Conservation (phyloP, 75 land plant species). For the Selaginella tamariscina region DNA sequence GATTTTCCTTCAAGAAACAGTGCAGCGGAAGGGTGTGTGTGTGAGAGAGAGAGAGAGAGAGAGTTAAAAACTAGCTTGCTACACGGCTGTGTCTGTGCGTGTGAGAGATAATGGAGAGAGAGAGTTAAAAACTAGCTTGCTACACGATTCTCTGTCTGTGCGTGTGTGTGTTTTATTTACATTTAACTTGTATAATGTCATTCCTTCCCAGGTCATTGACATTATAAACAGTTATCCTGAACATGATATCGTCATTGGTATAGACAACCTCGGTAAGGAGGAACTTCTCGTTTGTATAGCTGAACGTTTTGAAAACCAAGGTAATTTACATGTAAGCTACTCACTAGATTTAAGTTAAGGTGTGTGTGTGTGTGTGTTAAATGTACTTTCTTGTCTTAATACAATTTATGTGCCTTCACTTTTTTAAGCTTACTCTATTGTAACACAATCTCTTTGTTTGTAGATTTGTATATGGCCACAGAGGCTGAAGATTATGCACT, state of each 20-base stretch:
- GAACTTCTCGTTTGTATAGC: background rate
- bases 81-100: background rate
- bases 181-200: too few species aligned
- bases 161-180: background rate
- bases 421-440: background rate
- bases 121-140: background rate
- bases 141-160: background rate
- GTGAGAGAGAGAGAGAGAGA: background rate
- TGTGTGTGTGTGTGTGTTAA: background rate
- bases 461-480: conserved; percentile 74
- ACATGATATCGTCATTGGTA: conserved; percentile 5
- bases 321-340: background rate
- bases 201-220: conserved; percentile 2
- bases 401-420: background rate
- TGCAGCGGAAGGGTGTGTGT: background rate
- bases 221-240: background rate
- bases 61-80: background rate
- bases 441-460: background rate
- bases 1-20: background rate
- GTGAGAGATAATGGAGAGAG: background rate
- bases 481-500: conserved; percentile 19
- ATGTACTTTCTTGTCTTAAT: background rate
- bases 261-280: conserved; percentile 1
- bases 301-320: background rate
- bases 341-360: background rate